These are phyloP conservation scores for Scedosporium dehoogii DNA, from an alignment of 2,329 filamentous ascomycete species.

Conservation along the genomic window DNA sequence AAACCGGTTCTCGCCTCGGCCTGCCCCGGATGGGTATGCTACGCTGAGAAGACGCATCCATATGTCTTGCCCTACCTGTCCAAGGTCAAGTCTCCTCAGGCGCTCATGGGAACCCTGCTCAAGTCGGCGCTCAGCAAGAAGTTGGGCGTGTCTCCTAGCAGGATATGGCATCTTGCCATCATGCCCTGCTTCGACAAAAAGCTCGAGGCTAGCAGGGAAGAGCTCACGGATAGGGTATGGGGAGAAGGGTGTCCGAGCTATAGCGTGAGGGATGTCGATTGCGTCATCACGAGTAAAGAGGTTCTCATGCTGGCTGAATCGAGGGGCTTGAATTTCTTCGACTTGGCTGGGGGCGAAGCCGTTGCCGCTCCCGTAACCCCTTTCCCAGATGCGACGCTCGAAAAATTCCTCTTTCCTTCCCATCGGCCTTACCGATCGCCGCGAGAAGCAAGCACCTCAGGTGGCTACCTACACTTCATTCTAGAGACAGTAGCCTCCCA, in stretches of 20 bases:
- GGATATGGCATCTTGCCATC: conserved; percentile 88
- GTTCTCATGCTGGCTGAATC: conserved; percentile 81
- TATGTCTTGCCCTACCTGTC: conserved; percentile 88
- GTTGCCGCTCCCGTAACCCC: conserved; percentile 31
- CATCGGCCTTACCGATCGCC: conserved; percentile 31
- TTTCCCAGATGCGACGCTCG: conserved; percentile 65
- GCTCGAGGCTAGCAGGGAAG: conserved; percentile 85
- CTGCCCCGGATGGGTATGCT: conserved; percentile 97
- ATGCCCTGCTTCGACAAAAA: conserved; percentile 99
- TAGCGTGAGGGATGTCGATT: conserved; percentile 82
- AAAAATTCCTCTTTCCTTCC: conserved; percentile 63
- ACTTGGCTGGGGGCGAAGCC: conserved; percentile 51
- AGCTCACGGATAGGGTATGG: conserved; percentile 79
- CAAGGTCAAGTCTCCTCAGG: conserved; percentile 86
- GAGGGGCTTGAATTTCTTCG: conserved; percentile 66
- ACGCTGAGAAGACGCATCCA: conserved; percentile 95
- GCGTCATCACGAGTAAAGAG: conserved; percentile 94
- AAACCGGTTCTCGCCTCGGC: conserved; percentile 71
- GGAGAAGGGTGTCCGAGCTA: conserved; percentile 34
- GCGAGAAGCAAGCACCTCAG: conserved; percentile 64
- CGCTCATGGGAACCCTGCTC: conserved; percentile 77
- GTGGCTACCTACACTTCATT: conserved; percentile 80
- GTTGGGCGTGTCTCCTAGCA: conserved; percentile 61
- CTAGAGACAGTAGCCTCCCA: conserved; percentile 63
- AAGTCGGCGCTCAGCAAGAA: conserved; percentile 73